Evolutionary conservation across 2,329 filamentous ascomycete species (phyloP).

Genomic region (Pseudogymnoascus pannorum): DNA sequence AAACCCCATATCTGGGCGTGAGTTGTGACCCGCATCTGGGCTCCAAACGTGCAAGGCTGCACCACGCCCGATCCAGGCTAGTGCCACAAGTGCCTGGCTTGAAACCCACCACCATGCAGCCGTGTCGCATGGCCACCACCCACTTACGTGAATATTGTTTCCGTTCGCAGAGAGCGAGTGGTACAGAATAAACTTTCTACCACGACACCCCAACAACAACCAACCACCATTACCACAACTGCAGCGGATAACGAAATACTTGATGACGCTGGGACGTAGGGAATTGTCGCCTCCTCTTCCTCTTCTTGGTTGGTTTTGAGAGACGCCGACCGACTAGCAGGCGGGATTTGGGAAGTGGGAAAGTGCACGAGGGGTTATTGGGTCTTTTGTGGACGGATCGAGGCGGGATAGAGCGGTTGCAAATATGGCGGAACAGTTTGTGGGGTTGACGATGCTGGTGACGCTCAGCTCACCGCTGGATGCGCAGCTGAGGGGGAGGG

Average conservation of each 20-base stretch:
- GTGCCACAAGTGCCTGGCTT: not conserved
- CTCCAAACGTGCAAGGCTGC: not conserved
- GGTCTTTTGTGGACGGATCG: no score
- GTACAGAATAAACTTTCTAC: no score
- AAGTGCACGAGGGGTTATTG: not conserved
- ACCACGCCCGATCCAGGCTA: not conserved
- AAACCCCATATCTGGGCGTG: no score
- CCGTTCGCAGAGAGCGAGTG: no score
- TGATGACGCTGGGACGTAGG: not conserved
- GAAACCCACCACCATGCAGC: not conserved
- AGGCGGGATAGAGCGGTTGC: no score
- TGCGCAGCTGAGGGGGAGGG: constrained; percentile 28
- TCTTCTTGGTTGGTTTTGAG: not conserved
- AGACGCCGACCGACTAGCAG: no score
- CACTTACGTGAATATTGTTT: not conserved
- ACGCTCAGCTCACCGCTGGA: constrained; percentile 28
- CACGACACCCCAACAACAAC: no score
- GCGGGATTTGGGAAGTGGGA: not conserved
- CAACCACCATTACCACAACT: no score
- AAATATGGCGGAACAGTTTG: constrained; percentile 28
- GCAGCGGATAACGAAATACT: no score
- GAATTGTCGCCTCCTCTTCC: no score
- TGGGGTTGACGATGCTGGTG: constrained; percentile 32
- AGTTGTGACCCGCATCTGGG: not conserved
- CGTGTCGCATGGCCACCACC: not conserved